A percentile compares a stretch with the other conserved stretches of the same genome.
Conservation (phyloP, 495 filamentous ascomycete species). For the Achaetomiella virescens region DNA sequence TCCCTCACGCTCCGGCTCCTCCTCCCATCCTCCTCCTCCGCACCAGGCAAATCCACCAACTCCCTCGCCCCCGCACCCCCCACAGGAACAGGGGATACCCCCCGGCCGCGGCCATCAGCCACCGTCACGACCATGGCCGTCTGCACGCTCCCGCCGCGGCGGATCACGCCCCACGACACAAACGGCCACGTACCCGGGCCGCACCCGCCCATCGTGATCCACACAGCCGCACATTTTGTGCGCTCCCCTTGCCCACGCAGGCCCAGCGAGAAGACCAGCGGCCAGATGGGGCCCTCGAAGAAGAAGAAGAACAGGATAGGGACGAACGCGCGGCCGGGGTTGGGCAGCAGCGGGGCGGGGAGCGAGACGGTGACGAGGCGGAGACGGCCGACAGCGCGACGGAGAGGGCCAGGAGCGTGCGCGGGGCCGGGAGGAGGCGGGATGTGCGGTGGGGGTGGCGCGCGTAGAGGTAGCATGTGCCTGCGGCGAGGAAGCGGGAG, state of each 20-base stretch:
- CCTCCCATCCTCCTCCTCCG: background rate
- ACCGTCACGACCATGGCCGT: conserved; percentile 32
- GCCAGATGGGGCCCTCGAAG: conserved; percentile 65
- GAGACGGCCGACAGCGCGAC: conserved; percentile 40
- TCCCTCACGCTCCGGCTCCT: background rate
- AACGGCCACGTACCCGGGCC: conserved; percentile 65
- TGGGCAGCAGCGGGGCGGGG: conserved; percentile 22
- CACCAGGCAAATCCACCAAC: conserved; percentile 28
- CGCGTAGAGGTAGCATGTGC: conserved; percentile 47
- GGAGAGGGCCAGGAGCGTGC: conserved; percentile 47
- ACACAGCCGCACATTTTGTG: conserved; percentile 63
- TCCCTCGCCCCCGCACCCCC: conserved; percentile 32
- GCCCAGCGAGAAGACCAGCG: conserved; percentile 62
- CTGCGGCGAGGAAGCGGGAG: conserved; percentile 42
- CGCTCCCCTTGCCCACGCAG: conserved; percentile 63
- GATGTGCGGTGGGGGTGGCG: conserved; percentile 30
- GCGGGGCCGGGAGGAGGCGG: conserved; percentile 38
- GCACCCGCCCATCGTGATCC: conserved; percentile 58
- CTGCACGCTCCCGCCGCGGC: conserved; percentile 28
- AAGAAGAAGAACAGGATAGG: conserved; percentile 54
- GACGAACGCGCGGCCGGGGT: background rate
- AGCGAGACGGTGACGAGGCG: conserved; percentile 44
- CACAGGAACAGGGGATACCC: conserved; percentile 36
- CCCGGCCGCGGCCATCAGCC: conserved; percentile 29
- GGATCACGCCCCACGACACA: conserved; percentile 43